These are phyloP conservation scores for Ogataea nitratoaversa DNA, from an alignment of 805 yeast species.

Conservation along the genomic window DNA sequence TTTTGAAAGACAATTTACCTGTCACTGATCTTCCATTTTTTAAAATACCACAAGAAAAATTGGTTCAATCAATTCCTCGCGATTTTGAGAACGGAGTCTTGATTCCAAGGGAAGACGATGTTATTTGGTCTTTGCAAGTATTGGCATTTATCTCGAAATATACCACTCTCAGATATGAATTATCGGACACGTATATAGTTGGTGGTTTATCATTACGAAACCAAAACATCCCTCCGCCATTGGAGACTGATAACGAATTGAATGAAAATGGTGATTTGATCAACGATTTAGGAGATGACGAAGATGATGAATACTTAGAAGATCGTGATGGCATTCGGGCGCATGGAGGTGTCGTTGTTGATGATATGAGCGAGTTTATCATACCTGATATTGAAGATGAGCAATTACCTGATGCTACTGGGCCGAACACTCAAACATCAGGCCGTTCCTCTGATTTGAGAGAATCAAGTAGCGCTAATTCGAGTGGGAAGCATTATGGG, in stretches of 20 bases:
- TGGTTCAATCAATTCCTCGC: conserved; percentile 40
- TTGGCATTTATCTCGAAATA: conserved; percentile 92
- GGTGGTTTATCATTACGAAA: conserved; percentile 59
- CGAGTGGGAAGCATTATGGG: not conserved
- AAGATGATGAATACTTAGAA: conserved; percentile 5
- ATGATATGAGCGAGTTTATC: conserved; percentile 33
- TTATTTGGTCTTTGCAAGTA: conserved; percentile 88
- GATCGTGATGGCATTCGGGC: conserved; percentile 10
- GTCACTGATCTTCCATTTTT: conserved; percentile 18
- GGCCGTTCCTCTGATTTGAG: too few species aligned
- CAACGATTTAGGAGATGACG: conserved; percentile 23
- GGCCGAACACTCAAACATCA: not conserved
- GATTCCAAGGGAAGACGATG: conserved; percentile 91
- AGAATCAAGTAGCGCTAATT: not conserved
- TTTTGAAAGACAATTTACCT: conserved; percentile 20
- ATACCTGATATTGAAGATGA: conserved; percentile 1
- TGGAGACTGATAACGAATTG: conserved; percentile 25
- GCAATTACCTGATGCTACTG: not conserved
- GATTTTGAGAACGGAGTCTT: conserved; percentile 62
- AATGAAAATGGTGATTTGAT: conserved; percentile 24
- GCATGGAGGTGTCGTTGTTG: conserved; percentile 39
- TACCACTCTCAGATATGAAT: conserved; percentile 65
- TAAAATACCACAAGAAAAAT: conserved; percentile 17
- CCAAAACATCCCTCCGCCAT: conserved; percentile 30
- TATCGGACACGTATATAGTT: conserved; percentile 74